Conservation (phyloP, 257 asterid species). For the Anisodus acutangulus region DNA sequence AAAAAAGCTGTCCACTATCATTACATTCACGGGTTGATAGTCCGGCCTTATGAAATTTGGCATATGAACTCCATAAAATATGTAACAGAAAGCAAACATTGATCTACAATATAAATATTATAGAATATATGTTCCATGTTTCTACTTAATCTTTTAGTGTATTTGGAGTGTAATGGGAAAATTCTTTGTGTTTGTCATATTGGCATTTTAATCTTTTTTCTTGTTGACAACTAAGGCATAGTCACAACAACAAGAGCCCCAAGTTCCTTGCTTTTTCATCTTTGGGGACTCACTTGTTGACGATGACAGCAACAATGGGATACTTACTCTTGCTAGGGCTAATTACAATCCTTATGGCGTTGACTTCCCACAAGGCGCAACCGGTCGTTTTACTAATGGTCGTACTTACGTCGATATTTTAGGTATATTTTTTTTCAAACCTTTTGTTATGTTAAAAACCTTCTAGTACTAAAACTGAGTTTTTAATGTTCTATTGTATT, state of each 20-base stretch:
- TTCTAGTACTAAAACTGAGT: neutral
- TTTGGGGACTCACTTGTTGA: constrained; percentile 93
- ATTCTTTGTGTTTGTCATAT: constrained; percentile 34
- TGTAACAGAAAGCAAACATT: neutral
- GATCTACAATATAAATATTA: constrained; percentile 19
- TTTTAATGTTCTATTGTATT: neutral
- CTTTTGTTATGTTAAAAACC: neutral
- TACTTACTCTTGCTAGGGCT: constrained; percentile 77
- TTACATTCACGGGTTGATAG: constrained; percentile 6
- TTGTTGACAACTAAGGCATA: constrained; percentile 39
- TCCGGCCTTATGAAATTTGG: neutral
- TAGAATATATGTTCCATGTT: neutral
- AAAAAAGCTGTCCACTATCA: neutral
- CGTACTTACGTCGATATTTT: constrained; percentile 77
- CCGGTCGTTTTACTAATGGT: constrained; percentile 90
- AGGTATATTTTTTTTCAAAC: constrained; percentile 43
- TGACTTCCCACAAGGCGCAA: constrained; percentile 76
- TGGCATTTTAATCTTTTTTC: constrained; percentile 36
- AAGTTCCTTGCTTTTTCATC: constrained; percentile 75
- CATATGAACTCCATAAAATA: constrained; percentile 30
- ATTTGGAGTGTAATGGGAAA: constrained; percentile 33
- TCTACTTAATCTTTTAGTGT: neutral
- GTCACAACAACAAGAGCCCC: constrained; percentile 55
- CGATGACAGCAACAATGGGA: constrained; percentile 80
- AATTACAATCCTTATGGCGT: constrained; percentile 85